phyloP scores from a whole-genome alignment of 768 basidiomycete species.

The Strobilomyces dryophilus region DNA sequence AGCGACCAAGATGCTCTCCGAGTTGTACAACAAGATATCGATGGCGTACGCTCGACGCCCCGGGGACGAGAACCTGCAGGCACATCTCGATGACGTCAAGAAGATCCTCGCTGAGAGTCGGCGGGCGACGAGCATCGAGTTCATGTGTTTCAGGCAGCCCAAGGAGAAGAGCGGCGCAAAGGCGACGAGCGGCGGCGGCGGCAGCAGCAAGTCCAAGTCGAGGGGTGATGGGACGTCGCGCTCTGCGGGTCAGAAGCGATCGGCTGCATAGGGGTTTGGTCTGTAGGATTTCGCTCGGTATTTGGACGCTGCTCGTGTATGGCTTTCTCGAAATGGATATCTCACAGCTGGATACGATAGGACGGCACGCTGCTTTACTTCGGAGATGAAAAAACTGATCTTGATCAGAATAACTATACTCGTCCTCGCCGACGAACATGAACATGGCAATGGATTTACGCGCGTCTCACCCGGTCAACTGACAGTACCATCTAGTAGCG shows the following conservation, averaged over 20 bases:
- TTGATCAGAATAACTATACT: no score
- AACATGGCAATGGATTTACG: no score
- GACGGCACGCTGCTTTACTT: no score
- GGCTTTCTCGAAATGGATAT: no score
- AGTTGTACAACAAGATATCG: constrained; percentile 93
- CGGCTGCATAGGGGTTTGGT: background rate
- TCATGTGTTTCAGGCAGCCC: constrained; percentile 84
- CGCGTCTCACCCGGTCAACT: no score
- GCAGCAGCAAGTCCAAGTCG: constrained; percentile 14
- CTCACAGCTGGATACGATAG: no score
- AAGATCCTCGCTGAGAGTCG: constrained; percentile 85
- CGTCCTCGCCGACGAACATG: no score
- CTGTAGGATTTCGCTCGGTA: background rate
- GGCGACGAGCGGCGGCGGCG: constrained; percentile 3
- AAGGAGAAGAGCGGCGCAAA: constrained; percentile 38
- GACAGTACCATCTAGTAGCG: no score
- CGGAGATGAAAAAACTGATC: no score
- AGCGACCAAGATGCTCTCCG: constrained; percentile 81
- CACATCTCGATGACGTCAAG: constrained; percentile 86
- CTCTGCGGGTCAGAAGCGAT: constrained; percentile 21
- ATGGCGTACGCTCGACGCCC: constrained; percentile 84
- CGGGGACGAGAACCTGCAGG: constrained; percentile 83
- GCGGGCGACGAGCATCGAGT: constrained; percentile 89
- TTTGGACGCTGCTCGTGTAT: background rate
- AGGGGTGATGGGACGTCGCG: constrained; percentile 18